A percentile compares a stretch with the other conserved stretches of the same genome.
Evolutionary conservation across 2,329 filamentous ascomycete species (phyloP).

Genomic region (Sarocladiaceae sp.): DNA sequence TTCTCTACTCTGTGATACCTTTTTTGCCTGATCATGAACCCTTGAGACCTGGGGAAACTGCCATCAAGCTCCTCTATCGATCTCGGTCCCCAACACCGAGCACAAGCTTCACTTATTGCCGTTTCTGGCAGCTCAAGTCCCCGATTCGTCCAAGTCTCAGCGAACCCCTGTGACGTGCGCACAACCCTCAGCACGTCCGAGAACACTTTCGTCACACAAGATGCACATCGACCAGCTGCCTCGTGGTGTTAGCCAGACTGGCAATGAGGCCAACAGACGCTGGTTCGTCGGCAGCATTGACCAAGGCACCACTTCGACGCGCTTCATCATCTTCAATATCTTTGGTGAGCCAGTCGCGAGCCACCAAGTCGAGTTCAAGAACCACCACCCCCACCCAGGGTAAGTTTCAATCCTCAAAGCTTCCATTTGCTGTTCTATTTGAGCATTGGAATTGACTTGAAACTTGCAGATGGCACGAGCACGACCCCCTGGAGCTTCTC

Average conservation of each 20-base stretch:
- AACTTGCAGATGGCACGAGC: slow-evolving; percentile 70
- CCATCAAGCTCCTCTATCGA: neutral
- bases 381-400: slow-evolving; percentile 72
- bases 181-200: neutral
- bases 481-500: slow-evolving; percentile 72
- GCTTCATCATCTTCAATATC: slow-evolving; percentile 84
- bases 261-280: slow-evolving; percentile 30
- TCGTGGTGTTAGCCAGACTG: slow-evolving; percentile 25
- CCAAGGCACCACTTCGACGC: slow-evolving; percentile 73
- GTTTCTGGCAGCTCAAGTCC: neutral
- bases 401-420: slow-evolving; percentile 32
- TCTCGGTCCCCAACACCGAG: slow-evolving; percentile 5
- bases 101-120: neutral
- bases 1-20: neutral
- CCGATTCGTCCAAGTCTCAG: neutral
- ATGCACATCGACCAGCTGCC: slow-evolving; percentile 19
- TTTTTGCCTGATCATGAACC: neutral
- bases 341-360: slow-evolving; percentile 67
- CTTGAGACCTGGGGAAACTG: neutral
- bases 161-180: neutral
- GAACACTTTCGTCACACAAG: neutral
- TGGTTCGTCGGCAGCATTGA: slow-evolving; percentile 76
- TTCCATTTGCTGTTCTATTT: neutral
- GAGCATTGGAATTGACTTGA: neutral
- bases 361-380: slow-evolving; percentile 72